A percentile compares a stretch with the other conserved stretches of the same genome.
These are phyloP conservation scores for Ophiostoma himal-ulmi DNA, from an alignment of 2,329 filamentous ascomycete genomes.

Conservation along the genomic window DNA sequence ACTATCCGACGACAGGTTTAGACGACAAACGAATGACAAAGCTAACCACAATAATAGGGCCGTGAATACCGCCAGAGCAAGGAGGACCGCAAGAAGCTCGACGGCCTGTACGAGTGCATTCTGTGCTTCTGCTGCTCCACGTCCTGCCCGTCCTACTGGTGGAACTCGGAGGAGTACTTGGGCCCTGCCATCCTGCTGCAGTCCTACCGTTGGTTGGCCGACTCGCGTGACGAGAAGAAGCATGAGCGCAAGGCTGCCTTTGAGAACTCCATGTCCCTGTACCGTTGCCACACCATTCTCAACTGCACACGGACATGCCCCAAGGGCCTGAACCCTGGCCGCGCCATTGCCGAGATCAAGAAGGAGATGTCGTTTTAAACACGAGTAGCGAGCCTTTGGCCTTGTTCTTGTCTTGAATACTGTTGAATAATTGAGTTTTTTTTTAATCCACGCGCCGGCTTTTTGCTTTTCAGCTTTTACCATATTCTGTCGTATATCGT, in stretches of 20 bases:
- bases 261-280: constrained; percentile 98
- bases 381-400: neutral
- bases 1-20: neutral
- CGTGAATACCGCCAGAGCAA: constrained; percentile 88
- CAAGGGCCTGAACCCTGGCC: constrained; percentile 94
- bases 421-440: neutral
- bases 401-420: neutral
- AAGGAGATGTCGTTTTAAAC: constrained; percentile 73
- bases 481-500: constrained; percentile 7
- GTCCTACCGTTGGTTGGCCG: constrained; percentile 94
- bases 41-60: constrained; percentile 49
- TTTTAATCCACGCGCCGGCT: neutral
- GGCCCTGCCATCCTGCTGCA: constrained; percentile 94
- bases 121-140: constrained; percentile 99
- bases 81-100: constrained; percentile 91
- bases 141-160: constrained; percentile 99
- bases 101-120: constrained; percentile 98
- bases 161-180: constrained; percentile 98
- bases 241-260: constrained; percentile 82
- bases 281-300: constrained; percentile 98
- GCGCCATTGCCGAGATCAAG: constrained; percentile 97
- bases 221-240: constrained; percentile 87
- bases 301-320: constrained; percentile 98
- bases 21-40: neutral
- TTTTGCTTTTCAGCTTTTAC: constrained; percentile 9